Conservation (phyloP, 2,329 filamentous ascomycete species). For the Colletotrichum liaoningense region DNA sequence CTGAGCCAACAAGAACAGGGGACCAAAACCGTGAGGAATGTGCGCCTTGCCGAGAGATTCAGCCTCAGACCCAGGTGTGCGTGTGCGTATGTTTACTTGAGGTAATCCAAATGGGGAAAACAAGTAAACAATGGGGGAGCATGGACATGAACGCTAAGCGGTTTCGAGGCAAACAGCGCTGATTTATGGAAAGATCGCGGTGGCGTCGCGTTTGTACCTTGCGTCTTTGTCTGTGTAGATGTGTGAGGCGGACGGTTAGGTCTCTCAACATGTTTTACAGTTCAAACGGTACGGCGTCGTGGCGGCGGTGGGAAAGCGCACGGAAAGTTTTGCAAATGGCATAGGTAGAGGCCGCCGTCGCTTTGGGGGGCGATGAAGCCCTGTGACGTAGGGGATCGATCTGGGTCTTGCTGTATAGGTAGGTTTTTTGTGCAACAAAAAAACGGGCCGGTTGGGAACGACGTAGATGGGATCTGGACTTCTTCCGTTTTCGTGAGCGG, state of each 20-base stretch:
- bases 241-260: background rate
- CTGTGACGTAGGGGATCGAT: conserved; percentile 9
- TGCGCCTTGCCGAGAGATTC: background rate
- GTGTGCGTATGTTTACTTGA: background rate
- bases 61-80: too few species aligned
- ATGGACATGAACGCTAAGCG: background rate
- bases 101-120: background rate
- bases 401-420: too few species aligned
- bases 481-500: background rate
- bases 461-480: too few species aligned
- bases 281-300: background rate
- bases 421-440: too few species aligned
- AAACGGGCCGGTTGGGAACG: conserved; percentile 19
- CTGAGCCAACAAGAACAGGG: background rate
- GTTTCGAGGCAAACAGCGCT: background rate
- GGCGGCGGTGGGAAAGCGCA: background rate
- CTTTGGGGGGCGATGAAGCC: background rate
- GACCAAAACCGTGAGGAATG: background rate
- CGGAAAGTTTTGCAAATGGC: too few species aligned
- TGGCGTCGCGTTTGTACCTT: too few species aligned
- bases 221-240: background rate
- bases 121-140: background rate
- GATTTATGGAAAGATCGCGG: background rate
- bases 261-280: conserved; percentile 17
- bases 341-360: too few species aligned